Evolutionary conservation across 78 protist genomes (phyloP), one percentile per base, ranked within the genome.

Genomic region (Mantamonas sphyraenae): DNA sequence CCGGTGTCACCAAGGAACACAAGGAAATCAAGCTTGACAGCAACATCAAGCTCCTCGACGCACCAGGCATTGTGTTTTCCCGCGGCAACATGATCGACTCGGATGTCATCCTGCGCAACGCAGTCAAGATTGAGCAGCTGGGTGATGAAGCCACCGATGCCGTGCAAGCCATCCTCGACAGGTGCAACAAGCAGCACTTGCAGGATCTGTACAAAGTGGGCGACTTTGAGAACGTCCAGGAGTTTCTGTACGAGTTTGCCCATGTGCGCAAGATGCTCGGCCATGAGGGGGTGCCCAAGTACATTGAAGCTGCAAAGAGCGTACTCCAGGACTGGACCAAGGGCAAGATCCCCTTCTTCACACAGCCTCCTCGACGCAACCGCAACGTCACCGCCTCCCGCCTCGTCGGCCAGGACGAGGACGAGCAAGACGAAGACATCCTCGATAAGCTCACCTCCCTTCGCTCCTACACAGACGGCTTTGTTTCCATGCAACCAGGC

Each of bases 1-100:
- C 98, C 14, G 96, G 96, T 30, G 57, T 90, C 66, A 93, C 97
- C 50, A 83, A 78, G 57, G 58, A 47, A 9, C 79, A 79, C 4
- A 87, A 90, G 76, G 84, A 78, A 39, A 85, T 95, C 47, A 28
- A 66, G 28, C 68, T 94, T 35, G 95, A 90, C 75, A 69, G 70
- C 71, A 59, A 90, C 50, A 80, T 96, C 71, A 81, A 85, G 69
- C 68, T 96, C 38, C n/a, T 92, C 31, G 99, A 96, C 59, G 84
- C 87, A 26, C 99, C 99, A 19, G 99, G 99, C 28, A 83, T 90
- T 35, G 89, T 90, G 34, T 80, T 81, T 42, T 7, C 59, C 17
- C 12, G 12, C 51, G 3, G 9, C 20, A 12, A 24, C 35, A 33
- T 22, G 9, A 33, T 9, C 64, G 58, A 3, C 33, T 24, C 69